Evolutionary conservation across 257 asterid species (phyloP).

Genomic region (Mitragyna speciosa): DNA sequence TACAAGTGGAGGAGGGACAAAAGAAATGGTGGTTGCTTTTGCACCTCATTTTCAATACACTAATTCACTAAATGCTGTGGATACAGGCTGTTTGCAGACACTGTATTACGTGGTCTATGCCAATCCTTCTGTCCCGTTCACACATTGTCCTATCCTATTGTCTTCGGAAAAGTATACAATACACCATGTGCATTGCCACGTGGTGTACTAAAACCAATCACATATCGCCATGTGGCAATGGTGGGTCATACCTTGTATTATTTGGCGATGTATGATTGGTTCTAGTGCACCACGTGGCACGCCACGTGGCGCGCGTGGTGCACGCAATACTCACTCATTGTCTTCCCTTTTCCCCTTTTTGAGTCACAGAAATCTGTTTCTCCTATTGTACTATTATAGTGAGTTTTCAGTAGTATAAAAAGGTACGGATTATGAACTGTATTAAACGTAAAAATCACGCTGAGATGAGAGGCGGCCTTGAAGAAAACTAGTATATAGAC

Average conservation of each 20-base stretch:
- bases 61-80: constrained; percentile 39
- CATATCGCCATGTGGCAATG: no score
- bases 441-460: background rate
- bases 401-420: no score
- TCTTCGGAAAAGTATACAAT: no score
- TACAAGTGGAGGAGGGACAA: constrained; percentile 37
- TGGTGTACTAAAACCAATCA: no score
- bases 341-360: background rate
- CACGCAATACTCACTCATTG: no score
- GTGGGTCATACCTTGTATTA: no score
- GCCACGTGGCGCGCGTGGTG: no score
- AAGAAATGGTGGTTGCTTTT: constrained; percentile 41
- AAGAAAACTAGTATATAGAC: no score
- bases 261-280: no score
- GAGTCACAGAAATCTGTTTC: background rate
- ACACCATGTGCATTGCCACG: no score
- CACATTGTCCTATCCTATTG: background rate
- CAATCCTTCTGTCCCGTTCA: constrained; percentile 34
- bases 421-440: no score
- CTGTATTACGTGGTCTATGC: constrained; percentile 44
- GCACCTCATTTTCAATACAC: constrained; percentile 46
- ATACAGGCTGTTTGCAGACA: constrained; percentile 20
- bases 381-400: background rate
- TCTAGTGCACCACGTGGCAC: no score
- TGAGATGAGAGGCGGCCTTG: background rate